phyloP scores from a whole-genome alignment of 1,284 basidiomycete genomes.

The Tilletia setariae region DNA sequence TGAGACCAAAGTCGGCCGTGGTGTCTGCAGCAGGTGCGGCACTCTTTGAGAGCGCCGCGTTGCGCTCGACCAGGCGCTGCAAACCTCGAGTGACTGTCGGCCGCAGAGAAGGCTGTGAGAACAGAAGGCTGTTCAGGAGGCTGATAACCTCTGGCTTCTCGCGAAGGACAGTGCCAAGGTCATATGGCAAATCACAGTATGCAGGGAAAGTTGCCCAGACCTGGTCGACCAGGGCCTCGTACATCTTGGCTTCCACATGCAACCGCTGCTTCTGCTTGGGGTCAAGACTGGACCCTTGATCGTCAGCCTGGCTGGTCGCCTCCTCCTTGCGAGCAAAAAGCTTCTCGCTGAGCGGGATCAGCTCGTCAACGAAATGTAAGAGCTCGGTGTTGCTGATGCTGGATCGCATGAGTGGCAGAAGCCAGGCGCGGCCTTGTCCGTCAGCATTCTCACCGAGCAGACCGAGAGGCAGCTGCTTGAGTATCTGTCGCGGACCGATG shows the following conservation, averaged over 20 bases:
- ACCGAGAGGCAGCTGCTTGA: slow-evolving; percentile 77
- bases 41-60: slow-evolving; percentile 59
- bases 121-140: slow-evolving; percentile 87
- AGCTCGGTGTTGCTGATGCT: slow-evolving; percentile 75
- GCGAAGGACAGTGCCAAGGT: slow-evolving; percentile 60
- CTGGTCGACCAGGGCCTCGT: slow-evolving; percentile 86
- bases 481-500: slow-evolving; percentile 76
- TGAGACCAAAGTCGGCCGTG: slow-evolving; percentile 59
- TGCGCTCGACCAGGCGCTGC: slow-evolving; percentile 74
- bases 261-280: slow-evolving; percentile 57
- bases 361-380: slow-evolving; percentile 79
- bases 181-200: slow-evolving; percentile 74
- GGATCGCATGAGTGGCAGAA: slow-evolving; percentile 83
- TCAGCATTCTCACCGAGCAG: slow-evolving; percentile 56
- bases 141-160: slow-evolving; percentile 35
- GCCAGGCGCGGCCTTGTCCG: slow-evolving; percentile 74
- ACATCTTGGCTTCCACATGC: slow-evolving; percentile 80
- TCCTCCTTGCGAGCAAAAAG: slow-evolving; percentile 64
- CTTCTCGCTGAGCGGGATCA: slow-evolving; percentile 87
- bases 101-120: slow-evolving; percentile 79
- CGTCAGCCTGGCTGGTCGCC: slow-evolving; percentile 26
- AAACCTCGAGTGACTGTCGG: slow-evolving; percentile 77
- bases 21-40: slow-evolving; percentile 58
- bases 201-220: slow-evolving; percentile 72
- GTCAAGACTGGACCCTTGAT: slow-evolving; percentile 63